Evolutionary conservation across 306 rosid genomes (phyloP), one percentile per base, ranked within the genome.

Genomic region (Calophaca sinica): DNA sequence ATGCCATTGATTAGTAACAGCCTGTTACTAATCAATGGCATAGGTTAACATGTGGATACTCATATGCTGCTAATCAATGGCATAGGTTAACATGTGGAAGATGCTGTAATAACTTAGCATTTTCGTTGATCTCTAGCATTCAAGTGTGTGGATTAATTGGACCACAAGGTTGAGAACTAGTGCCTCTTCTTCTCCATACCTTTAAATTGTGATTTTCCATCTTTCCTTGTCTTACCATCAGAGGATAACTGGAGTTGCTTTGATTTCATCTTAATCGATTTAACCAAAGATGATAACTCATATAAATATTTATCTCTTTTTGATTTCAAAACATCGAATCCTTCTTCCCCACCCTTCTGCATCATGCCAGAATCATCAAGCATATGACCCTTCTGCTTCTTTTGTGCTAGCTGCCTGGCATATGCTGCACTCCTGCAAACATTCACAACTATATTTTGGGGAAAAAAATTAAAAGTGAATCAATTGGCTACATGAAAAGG

Each of bases 261-360:
- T 29, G 93, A 76, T 80, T 89, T 90, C 96, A 87, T 87, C 91
- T 89, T 87, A 13, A 93, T 70, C 2, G 96, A 90, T 78, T 79
- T 90, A 67, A 90, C 81, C 71, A 87, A 55, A 2, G 88, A 70
- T 2, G 93, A 86, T 45, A 91, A 76, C 62, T 88, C 96, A 28
- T 60, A n/a, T n/a, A n/a, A n/a, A n/a, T n/a, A 60, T 79, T 81
- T 82, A 68, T 84, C 85, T 38, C 77, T 87, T 79, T 81, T 84
- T 29, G 86, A 66, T 26, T 68, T 63, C 54, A 51, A 70, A 68
- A 9, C 70, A 46, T 76, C 80, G 2, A 77, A 71, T 71, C 68
- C 86, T 42, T 68, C 77, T 76, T 80, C 79, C 62, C 73, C 88
- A 2, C 44, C 76, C 42, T 33, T 74, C 32, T 32, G 62, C 74